Conservation (phyloP, 306 rosid species). For the Trifolium pratense region DNA sequence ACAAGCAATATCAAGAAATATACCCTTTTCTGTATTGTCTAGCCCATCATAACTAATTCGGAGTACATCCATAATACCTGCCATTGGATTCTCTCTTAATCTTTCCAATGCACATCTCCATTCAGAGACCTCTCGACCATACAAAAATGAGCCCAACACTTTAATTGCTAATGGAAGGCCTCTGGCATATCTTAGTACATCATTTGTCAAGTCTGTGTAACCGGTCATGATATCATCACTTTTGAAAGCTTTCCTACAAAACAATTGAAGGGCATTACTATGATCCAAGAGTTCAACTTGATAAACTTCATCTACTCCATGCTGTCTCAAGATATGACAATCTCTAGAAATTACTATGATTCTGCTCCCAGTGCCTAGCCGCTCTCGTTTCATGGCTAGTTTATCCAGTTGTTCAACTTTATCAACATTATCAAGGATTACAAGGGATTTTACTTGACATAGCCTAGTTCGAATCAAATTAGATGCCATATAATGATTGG, state of each 20-base stretch:
- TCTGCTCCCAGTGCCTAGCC: constrained; percentile 31
- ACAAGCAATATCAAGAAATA: constrained; percentile 38
- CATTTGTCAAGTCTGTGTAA: neutral
- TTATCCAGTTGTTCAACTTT: neutral
- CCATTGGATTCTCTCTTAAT: neutral
- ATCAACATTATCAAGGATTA: constrained; percentile 35
- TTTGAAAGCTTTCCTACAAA: constrained; percentile 38
- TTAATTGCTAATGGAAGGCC: constrained; percentile 36
- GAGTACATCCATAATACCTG: constrained; percentile 20
- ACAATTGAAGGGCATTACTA: constrained; percentile 13
- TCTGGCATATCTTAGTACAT: neutral
- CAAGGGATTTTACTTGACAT: neutral
- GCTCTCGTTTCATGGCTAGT: neutral
- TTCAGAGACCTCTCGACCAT: neutral
- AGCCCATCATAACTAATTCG: constrained; percentile 13
- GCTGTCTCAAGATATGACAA: neutral
- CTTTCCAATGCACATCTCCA: constrained; percentile 39
- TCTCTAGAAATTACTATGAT: constrained; percentile 33
- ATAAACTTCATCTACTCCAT: constrained; percentile 21
- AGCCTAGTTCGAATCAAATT: neutral
- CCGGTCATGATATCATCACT: neutral
- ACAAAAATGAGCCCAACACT: constrained; percentile 36
- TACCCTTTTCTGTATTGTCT: neutral
- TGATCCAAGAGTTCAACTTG: neutral
- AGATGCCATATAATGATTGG: neutral